Conservation (phyloP, 352 stramenopile species). For the Labyrinthula sp. region DNA sequence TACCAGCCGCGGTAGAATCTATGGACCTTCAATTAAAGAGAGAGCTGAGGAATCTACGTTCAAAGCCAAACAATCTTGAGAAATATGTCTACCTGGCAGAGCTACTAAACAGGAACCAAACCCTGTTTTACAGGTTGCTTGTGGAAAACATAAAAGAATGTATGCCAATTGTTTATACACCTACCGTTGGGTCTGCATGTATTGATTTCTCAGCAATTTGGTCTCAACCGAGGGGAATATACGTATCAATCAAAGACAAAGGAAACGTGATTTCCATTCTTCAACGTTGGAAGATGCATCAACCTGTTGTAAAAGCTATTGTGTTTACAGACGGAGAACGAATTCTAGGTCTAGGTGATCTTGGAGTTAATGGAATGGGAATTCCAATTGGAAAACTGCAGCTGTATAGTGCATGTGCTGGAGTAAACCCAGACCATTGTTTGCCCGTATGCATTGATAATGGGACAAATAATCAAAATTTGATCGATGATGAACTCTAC, state of each 20-base stretch:
- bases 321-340: slow-evolving; percentile 83
- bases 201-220: slow-evolving; percentile 68
- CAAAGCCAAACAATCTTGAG: slow-evolving; percentile 12
- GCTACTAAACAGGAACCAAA: slow-evolving; percentile 63
- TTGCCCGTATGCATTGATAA: slow-evolving; percentile 79
- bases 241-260: slow-evolving; percentile 53
- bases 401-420: slow-evolving; percentile 75
- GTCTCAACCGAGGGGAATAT: slow-evolving; percentile 49
- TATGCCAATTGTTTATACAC: slow-evolving; percentile 88
- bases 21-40: slow-evolving; percentile 16
- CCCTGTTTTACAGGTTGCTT: slow-evolving; percentile 70
- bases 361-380: slow-evolving; percentile 85
- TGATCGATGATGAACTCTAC: slow-evolving; percentile 75
- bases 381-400: slow-evolving; percentile 81
- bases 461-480: slow-evolving; percentile 69
- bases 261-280: slow-evolving; percentile 50
- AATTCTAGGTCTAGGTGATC: slow-evolving; percentile 80
- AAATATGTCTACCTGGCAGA: slow-evolving; percentile 28
- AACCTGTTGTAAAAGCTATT: slow-evolving; percentile 67
- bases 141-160: slow-evolving; percentile 63
- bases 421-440: slow-evolving; percentile 67
- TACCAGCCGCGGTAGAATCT: slow-evolving; percentile 14
- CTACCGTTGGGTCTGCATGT: slow-evolving; percentile 72
- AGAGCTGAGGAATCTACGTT: slow-evolving; percentile 6
- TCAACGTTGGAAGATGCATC: too few relatives aligned